phyloP scores from a whole-genome alignment of 805 yeast genomes.

The Kluyveromyces dobzhanskii region DNA sequence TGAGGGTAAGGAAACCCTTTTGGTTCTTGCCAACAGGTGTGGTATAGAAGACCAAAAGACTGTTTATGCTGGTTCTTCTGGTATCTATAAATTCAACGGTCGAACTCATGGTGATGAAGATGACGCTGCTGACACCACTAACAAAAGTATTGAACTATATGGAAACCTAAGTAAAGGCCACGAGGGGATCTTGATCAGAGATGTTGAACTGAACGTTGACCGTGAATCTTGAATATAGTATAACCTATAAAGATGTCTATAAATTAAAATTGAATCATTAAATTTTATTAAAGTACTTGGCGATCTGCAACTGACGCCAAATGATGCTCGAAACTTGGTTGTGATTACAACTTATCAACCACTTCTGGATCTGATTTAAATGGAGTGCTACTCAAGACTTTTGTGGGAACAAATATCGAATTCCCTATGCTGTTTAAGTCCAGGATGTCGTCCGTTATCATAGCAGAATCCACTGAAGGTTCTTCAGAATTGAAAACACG shows the following conservation, averaged over 20 bases:
- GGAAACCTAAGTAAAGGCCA: slow-evolving; percentile 55
- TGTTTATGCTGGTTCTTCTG: slow-evolving; percentile 60
- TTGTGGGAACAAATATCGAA: slow-evolving; percentile 4
- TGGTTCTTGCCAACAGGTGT: slow-evolving; percentile 59
- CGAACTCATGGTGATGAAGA: slow-evolving; percentile 18
- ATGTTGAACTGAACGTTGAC: slow-evolving; percentile 36
- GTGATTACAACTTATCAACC: neutral
- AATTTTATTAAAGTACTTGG: too few relatives aligned
- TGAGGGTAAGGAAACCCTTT: slow-evolving; percentile 23
- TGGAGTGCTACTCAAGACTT: neutral
- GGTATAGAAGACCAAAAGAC: slow-evolving; percentile 61
- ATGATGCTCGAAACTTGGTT: too few relatives aligned
- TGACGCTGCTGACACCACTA: slow-evolving; percentile 31
- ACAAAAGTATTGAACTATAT: slow-evolving; percentile 42
- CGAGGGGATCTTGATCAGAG: slow-evolving; percentile 58
- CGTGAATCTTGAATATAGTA: too few relatives aligned
- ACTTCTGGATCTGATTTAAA: slow-evolving; percentile 3
- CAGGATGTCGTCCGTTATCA: slow-evolving; percentile 7
- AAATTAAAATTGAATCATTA: too few relatives aligned
- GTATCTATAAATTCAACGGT: slow-evolving; percentile 47
- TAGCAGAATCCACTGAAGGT: slow-evolving; percentile 4
- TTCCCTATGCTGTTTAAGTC: slow-evolving; percentile 7
- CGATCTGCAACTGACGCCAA: too few relatives aligned
- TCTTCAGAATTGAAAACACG: too few relatives aligned
- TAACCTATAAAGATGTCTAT: too few relatives aligned